These are phyloP conservation scores for Sugiyamaella americana DNA, from an alignment of 805 yeast species.

Conservation along the genomic window DNA sequence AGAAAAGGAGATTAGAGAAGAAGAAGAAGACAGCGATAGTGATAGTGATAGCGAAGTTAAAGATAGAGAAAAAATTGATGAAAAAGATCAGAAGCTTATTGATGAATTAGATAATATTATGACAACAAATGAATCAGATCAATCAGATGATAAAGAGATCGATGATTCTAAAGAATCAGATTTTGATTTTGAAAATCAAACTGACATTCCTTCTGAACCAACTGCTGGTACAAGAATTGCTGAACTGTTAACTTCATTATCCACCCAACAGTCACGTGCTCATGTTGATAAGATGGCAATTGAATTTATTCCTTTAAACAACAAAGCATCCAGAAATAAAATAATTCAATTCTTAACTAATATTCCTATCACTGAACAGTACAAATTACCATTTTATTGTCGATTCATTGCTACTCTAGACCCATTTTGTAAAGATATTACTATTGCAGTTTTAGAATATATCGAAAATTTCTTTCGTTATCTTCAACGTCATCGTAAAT, in stretches of 20 bases:
- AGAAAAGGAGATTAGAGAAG: slow-evolving; percentile 23
- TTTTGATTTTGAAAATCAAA: slow-evolving; percentile 34
- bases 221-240: slow-evolving; percentile 32
- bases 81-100: slow-evolving; percentile 16
- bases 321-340: slow-evolving; percentile 65
- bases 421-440: slow-evolving; percentile 43
- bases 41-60: slow-evolving; percentile 9
- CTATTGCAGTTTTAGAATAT: slow-evolving; percentile 45
- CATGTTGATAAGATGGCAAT: slow-evolving; percentile 29
- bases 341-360: slow-evolving; percentile 47
- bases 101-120: slow-evolving; percentile 36
- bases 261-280: slow-evolving; percentile 21
- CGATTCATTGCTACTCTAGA: slow-evolving; percentile 64
- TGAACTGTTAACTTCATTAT: slow-evolving; percentile 16
- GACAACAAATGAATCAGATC: slow-evolving; percentile 9
- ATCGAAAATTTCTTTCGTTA: slow-evolving; percentile 39
- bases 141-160: slow-evolving; percentile 31
- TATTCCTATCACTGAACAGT: slow-evolving; percentile 38
- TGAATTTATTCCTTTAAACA: slow-evolving; percentile 42
- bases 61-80: slow-evolving; percentile 9
- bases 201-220: slow-evolving; percentile 26
- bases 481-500: slow-evolving; percentile 19
- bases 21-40: slow-evolving; percentile 27
- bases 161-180: slow-evolving; percentile 34
- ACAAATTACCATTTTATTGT: slow-evolving; percentile 42